phyloP scores from a whole-genome alignment of 1,284 basidiomycete species.

The Trichosporon sp. region DNA sequence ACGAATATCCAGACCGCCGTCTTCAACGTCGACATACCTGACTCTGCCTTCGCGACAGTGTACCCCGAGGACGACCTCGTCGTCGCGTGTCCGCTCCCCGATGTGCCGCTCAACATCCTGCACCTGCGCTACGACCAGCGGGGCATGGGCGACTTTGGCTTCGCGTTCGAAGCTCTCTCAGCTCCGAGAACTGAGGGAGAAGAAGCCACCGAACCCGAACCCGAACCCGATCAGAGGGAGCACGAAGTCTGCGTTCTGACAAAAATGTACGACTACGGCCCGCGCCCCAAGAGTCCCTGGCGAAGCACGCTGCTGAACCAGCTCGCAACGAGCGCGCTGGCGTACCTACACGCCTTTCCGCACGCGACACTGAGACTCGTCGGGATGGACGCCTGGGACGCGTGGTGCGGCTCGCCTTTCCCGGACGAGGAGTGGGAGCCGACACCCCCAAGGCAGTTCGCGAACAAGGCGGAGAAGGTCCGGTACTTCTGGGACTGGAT shows the following conservation, averaged over 20 bases:
- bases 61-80: slow-evolving; percentile 9
- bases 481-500: slow-evolving; percentile 9
- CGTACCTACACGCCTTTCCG: background rate
- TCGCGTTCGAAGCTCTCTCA: slow-evolving; percentile 1
- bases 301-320: slow-evolving; percentile 13
- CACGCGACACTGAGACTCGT: background rate
- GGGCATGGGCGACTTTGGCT: slow-evolving; percentile 14
- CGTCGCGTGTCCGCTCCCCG: background rate
- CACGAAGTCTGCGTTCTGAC: slow-evolving; percentile 1
- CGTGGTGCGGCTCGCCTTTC: slow-evolving; percentile 4
- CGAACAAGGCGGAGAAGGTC: background rate
- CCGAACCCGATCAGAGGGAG: background rate
- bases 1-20: background rate
- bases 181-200: no score
- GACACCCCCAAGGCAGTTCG: background rate
- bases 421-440: slow-evolving; percentile 16
- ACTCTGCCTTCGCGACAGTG: slow-evolving; percentile 9
- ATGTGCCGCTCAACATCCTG: background rate
- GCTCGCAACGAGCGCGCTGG: background rate
- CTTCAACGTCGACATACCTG: slow-evolving; percentile 16
- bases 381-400: slow-evolving; percentile 3
- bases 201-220: background rate
- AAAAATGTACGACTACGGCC: slow-evolving; percentile 7
- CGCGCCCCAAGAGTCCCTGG: background rate
- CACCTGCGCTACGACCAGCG: slow-evolving; percentile 14